Conservation (phyloP, 768 basidiomycete genomes). For the Chalciporus piperatus region DNA sequence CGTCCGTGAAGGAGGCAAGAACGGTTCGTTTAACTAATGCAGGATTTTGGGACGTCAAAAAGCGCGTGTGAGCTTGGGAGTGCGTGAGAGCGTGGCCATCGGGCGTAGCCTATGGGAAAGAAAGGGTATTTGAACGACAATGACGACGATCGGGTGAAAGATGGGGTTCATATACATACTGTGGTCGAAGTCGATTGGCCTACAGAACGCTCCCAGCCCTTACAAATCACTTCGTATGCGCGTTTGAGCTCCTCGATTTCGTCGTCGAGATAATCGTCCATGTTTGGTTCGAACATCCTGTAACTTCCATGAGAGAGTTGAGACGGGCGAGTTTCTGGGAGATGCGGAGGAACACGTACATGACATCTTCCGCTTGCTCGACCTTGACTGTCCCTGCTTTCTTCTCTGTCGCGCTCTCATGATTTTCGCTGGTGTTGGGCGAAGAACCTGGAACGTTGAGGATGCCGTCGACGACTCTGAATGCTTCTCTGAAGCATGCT, state of each 20-base stretch:
- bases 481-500: slow-evolving; percentile 85
- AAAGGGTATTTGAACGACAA: too few relatives aligned
- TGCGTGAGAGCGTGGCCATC: background rate
- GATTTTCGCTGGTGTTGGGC: background rate
- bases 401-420: slow-evolving; percentile 2
- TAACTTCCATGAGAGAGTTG: slow-evolving; percentile 50
- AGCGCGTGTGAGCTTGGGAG: background rate
- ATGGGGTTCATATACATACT: slow-evolving; percentile 45
- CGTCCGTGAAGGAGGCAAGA: slow-evolving; percentile 75
- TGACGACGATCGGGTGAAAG: slow-evolving; percentile 32
- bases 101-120: slow-evolving; percentile 20
- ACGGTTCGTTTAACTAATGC: background rate
- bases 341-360: slow-evolving; percentile 48
- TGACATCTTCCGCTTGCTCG: slow-evolving; percentile 73
- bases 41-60: background rate
- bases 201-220: slow-evolving; percentile 70
- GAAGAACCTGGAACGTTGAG: slow-evolving; percentile 46
- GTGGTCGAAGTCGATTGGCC: slow-evolving; percentile 6
- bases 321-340: background rate
- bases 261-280: slow-evolving; percentile 97
- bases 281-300: slow-evolving; percentile 92
- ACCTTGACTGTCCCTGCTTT: slow-evolving; percentile 34
- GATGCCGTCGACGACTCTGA: slow-evolving; percentile 79
- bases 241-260: slow-evolving; percentile 82
- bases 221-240: slow-evolving; percentile 70